Conservation (phyloP, 768 basidiomycete genomes). For the Boletus huronensis region DNA sequence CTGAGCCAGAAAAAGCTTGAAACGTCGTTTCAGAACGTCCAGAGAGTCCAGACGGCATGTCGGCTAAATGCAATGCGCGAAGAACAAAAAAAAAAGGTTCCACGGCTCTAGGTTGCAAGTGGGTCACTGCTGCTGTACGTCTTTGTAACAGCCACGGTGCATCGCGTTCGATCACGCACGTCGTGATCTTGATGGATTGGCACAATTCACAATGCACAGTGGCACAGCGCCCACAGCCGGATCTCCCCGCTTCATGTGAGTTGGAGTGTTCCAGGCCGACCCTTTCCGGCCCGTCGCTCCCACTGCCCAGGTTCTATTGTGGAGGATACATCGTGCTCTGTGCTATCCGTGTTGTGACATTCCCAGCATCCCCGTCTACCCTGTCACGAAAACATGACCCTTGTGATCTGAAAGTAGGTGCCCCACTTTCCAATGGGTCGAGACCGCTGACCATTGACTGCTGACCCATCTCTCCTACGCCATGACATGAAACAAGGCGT, state of each 20-base stretch:
- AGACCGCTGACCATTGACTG: slow-evolving; percentile 8
- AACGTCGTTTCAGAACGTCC: background rate
- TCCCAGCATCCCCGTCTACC: background rate
- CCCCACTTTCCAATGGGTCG: slow-evolving; percentile 13
- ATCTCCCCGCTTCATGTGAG: slow-evolving; percentile 3
- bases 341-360: background rate
- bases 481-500: background rate
- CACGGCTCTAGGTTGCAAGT: background rate
- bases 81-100: background rate
- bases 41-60: background rate
- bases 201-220: background rate
- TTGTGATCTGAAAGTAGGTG: slow-evolving; percentile 7
- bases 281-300: background rate
- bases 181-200: background rate
- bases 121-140: background rate
- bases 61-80: background rate
- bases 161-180: background rate
- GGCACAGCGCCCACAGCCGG: background rate
- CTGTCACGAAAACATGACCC: background rate
- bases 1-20: background rate
- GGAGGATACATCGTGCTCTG: background rate
- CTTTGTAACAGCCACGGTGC: background rate
- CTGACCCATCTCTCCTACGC: too few relatives aligned
- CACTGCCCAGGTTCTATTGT: slow-evolving; percentile 1
- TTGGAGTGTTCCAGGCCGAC: background rate